Conservation (phyloP, 768 basidiomycete species). For the Rhizopogon sp. region DNA sequence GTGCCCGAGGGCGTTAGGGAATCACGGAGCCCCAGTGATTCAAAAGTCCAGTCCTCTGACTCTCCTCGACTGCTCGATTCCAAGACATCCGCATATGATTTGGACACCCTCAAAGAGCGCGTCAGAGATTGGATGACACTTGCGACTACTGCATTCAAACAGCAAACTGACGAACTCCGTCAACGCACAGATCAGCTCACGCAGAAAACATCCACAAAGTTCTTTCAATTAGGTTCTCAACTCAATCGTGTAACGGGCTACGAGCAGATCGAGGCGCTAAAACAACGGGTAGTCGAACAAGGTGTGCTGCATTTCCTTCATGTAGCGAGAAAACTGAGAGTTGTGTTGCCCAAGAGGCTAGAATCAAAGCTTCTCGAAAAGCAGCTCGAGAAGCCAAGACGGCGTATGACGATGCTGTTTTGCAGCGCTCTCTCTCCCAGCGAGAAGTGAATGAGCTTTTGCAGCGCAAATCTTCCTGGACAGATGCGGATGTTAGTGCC, state of each 20-base stretch:
- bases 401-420: constrained; percentile 74
- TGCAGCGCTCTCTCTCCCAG: constrained; percentile 78
- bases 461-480: constrained; percentile 92
- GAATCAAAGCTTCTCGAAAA: constrained; percentile 61
- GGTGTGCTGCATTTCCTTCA: constrained; percentile 45
- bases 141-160: constrained; percentile 28
- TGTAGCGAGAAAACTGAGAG: constrained; percentile 6
- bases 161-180: constrained; percentile 23
- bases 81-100: constrained; percentile 4
- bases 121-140: constrained; percentile 43
- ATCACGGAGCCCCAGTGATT: not conserved
- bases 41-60: not conserved
- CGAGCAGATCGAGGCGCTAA: constrained; percentile 80
- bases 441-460: constrained; percentile 94
- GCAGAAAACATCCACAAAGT: constrained; percentile 46
- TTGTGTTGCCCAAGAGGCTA: constrained; percentile 50
- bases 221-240: constrained; percentile 71
- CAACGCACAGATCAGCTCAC: constrained; percentile 57
- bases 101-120: constrained; percentile 31
- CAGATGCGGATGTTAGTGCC: constrained; percentile 75
- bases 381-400: constrained; percentile 70
- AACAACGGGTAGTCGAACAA: constrained; percentile 70
- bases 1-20: not conserved
- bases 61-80: not conserved
- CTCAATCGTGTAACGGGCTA: constrained; percentile 91